Evolutionary conservation across 352 stramenopile genomes (phyloP).

Genomic region (Pythium sp.): DNA sequence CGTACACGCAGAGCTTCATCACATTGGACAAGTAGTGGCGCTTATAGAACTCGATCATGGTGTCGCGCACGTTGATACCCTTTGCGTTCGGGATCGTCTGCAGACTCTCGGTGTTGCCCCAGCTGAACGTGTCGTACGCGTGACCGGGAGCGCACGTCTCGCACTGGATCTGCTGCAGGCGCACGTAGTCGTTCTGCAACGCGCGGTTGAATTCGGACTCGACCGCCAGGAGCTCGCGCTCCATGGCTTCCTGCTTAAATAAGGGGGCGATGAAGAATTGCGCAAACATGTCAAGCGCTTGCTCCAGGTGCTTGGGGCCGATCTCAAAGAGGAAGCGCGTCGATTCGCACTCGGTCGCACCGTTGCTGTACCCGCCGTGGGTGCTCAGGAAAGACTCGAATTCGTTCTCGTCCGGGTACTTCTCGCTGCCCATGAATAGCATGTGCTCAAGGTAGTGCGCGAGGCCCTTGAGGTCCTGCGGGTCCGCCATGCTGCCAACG

Average conservation of each 20-base stretch:
- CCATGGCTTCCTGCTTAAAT: slow-evolving; percentile 68
- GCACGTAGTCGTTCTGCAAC: slow-evolving; percentile 57
- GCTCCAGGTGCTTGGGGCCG: slow-evolving; percentile 34
- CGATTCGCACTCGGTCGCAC: slow-evolving; percentile 87
- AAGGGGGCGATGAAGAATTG: slow-evolving; percentile 91
- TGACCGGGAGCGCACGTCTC: slow-evolving; percentile 44
- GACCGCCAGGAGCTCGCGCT: slow-evolving; percentile 74
- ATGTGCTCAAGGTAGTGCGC: slow-evolving; percentile 92
- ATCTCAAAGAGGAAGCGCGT: slow-evolving; percentile 93
- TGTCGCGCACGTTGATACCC: slow-evolving; percentile 47
- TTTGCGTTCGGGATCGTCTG: slow-evolving; percentile 29
- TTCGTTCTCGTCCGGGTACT: slow-evolving; percentile 90
- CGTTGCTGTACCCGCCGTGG: slow-evolving; percentile 89
- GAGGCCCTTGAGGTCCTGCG: slow-evolving; percentile 48
- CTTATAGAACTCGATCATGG: slow-evolving; percentile 56
- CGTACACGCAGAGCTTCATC: slow-evolving; percentile 79
- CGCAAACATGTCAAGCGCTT: slow-evolving; percentile 88
- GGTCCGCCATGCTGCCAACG: slow-evolving; percentile 61
- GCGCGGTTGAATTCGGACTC: slow-evolving; percentile 84
- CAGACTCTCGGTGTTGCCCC: slow-evolving; percentile 71
- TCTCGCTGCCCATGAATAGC: slow-evolving; percentile 91
- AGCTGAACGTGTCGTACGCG: slow-evolving; percentile 74
- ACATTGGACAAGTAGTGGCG: slow-evolving; percentile 49
- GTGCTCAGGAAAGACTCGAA: slow-evolving; percentile 87
- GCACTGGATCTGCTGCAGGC: slow-evolving; percentile 72